A percentile compares a stretch with the other conserved stretches of the same genome.
These are phyloP conservation scores for Eucalyptus erythrocorys DNA, from an alignment of 345 rosid species.

Conservation along the genomic window DNA sequence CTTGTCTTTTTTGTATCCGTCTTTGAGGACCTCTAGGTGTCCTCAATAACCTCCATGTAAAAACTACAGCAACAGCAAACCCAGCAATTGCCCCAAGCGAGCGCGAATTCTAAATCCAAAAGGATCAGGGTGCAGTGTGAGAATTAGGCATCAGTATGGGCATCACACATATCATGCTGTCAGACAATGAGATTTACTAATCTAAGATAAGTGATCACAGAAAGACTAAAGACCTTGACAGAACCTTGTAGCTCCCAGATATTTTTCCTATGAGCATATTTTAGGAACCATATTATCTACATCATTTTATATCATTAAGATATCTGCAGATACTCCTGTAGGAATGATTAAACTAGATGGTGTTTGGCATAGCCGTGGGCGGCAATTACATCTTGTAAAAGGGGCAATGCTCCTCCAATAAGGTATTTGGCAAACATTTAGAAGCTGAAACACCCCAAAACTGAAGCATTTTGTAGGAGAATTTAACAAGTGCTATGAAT, in stretches of 20 bases:
- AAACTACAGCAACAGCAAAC: constrained; percentile 81
- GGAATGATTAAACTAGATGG: neutral
- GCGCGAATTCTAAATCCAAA: constrained; percentile 51
- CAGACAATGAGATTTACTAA: neutral
- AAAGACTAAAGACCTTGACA: neutral
- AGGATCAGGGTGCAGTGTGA: neutral
- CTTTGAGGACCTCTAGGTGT: constrained; percentile 52
- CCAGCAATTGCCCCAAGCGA: constrained; percentile 95
- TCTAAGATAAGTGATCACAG: neutral
- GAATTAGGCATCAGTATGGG: neutral
- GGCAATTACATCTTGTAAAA: neutral
- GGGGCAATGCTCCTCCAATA: neutral
- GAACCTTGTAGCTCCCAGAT: neutral
- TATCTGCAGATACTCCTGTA: neutral
- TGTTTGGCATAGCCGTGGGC: neutral
- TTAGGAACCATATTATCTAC: neutral
- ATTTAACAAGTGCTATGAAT: neutral
- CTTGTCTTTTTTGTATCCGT: constrained; percentile 70
- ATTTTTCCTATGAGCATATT: neutral
- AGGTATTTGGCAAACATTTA: neutral
- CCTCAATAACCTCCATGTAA: constrained; percentile 74
- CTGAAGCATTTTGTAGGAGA: neutral
- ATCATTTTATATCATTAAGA: neutral
- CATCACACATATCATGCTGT: neutral
- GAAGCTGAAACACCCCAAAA: neutral